These are phyloP conservation scores for Aspergillus neoniger DNA, from an alignment of 2,329 filamentous ascomycete species.

Conservation along the genomic window DNA sequence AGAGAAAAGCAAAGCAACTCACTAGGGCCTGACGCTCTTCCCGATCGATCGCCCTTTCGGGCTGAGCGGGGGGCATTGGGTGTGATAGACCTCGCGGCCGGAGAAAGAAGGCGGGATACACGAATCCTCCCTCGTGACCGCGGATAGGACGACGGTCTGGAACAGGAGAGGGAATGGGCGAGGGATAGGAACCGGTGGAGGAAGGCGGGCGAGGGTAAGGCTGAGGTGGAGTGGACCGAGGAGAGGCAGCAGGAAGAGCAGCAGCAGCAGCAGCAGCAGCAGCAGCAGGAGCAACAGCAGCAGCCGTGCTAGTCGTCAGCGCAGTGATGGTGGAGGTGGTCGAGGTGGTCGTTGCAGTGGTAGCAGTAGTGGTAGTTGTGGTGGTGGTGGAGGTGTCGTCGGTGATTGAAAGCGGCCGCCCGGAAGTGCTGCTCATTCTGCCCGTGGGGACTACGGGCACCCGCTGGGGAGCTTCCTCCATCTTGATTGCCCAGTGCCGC, in stretches of 20 bases:
- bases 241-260: slow-evolving; percentile 15
- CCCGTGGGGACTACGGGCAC: slow-evolving; percentile 23
- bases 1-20: slow-evolving; percentile 27
- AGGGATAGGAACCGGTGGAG: background rate
- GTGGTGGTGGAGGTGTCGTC: slow-evolving; percentile 13
- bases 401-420: slow-evolving; percentile 21
- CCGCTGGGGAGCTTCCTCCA: slow-evolving; percentile 26
- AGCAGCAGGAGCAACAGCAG: background rate
- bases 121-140: slow-evolving; percentile 50
- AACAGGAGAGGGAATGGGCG: slow-evolving; percentile 14
- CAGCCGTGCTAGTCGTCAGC: slow-evolving; percentile 16
- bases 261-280: slow-evolving; percentile 13
- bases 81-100: slow-evolving; percentile 42
- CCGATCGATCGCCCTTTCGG: slow-evolving; percentile 50
- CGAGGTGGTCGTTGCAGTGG: slow-evolving; percentile 5
- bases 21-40: slow-evolving; percentile 54
- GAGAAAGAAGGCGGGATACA: slow-evolving; percentile 53
- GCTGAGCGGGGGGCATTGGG: slow-evolving; percentile 44
- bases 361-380: background rate
- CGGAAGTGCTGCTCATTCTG: slow-evolving; percentile 24
- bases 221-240: slow-evolving; percentile 6
- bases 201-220: background rate
- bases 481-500: slow-evolving; percentile 20
- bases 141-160: slow-evolving; percentile 15
- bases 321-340: slow-evolving; percentile 11